phyloP scores from a whole-genome alignment of 2,329 filamentous ascomycete genomes.

The Alternaria brassicicola region DNA sequence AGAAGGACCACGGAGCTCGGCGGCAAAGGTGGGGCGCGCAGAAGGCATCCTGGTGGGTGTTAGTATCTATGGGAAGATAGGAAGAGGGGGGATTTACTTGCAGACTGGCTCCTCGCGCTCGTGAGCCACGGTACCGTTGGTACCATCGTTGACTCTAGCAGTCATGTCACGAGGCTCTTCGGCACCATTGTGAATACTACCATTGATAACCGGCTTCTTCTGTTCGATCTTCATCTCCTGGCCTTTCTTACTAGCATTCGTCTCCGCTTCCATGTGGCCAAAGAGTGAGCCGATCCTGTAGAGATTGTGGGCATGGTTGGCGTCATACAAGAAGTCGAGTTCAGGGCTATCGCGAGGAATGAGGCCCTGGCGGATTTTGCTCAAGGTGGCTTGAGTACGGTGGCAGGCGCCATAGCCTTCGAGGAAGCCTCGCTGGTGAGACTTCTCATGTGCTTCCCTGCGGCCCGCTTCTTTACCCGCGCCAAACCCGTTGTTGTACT shows the following conservation, averaged over 20 bases:
- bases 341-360: conserved; percentile 24
- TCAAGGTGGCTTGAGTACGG: conserved; percentile 11
- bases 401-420: conserved; percentile 29
- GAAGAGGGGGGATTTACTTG: conserved; percentile 7
- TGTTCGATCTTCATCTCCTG: not conserved
- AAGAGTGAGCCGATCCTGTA: conserved; percentile 19
- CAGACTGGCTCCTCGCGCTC: conserved; percentile 1
- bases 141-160: not conserved
- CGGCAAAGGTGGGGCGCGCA: conserved; percentile 10
- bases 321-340: conserved; percentile 28
- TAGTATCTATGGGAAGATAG: not conserved
- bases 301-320: conserved; percentile 20
- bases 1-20: conserved; percentile 10
- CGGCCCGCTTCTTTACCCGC: conserved; percentile 9
- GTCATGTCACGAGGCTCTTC: not conserved
- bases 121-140: not conserved
- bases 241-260: no score
- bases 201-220: not conserved
- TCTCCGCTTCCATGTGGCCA: not conserved
- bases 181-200: not conserved
- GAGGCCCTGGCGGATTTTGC: conserved; percentile 20
- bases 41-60: not conserved
- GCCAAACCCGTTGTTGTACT: conserved; percentile 19
- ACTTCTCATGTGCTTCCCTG: not conserved
- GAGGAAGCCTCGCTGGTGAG: conserved; percentile 12